Evolutionary conservation across 805 yeast genomes (phyloP).

Genomic region (Priceomyces medius): DNA sequence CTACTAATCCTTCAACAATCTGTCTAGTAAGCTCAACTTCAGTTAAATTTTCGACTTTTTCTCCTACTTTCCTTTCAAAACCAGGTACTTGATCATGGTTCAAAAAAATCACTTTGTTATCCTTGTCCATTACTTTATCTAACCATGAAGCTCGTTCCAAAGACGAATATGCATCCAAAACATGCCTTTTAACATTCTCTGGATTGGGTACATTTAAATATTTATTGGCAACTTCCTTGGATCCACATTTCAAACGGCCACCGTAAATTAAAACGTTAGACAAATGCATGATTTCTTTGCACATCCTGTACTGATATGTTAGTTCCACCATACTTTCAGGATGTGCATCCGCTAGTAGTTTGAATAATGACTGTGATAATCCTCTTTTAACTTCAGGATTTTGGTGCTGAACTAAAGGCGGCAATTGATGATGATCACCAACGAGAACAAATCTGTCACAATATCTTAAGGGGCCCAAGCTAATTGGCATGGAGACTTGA

Average conservation of each 20-base stretch:
- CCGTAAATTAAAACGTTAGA: conserved; percentile 79
- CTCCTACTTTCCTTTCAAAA: conserved; percentile 55
- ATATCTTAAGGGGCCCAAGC: conserved; percentile 80
- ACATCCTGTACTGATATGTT: conserved; percentile 88
- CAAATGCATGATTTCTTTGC: conserved; percentile 78
- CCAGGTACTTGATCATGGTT: conserved; percentile 73
- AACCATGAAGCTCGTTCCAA: conserved; percentile 48
- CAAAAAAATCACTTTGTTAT: conserved; percentile 67
- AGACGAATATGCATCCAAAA: background rate
- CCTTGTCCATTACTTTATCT: conserved; percentile 49
- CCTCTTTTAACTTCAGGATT: conserved; percentile 66
- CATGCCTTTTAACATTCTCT: conserved; percentile 19
- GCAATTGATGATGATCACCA: conserved; percentile 95
- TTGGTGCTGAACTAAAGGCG: conserved; percentile 71
- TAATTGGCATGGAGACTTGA: conserved; percentile 87
- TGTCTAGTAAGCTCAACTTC: conserved; percentile 69
- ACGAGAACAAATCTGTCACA: conserved; percentile 82
- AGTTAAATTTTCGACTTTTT: conserved; percentile 66
- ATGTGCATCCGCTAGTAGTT: conserved; percentile 64
- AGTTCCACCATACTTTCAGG: conserved; percentile 78
- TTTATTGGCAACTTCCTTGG: conserved; percentile 59
- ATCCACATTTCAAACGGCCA: conserved; percentile 76
- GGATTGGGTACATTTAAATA: conserved; percentile 48
- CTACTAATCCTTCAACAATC: conserved; percentile 55
- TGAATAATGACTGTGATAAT: conserved; percentile 74